phyloP scores from a whole-genome alignment of 441 rosid species.

The Kokia cookei region DNA sequence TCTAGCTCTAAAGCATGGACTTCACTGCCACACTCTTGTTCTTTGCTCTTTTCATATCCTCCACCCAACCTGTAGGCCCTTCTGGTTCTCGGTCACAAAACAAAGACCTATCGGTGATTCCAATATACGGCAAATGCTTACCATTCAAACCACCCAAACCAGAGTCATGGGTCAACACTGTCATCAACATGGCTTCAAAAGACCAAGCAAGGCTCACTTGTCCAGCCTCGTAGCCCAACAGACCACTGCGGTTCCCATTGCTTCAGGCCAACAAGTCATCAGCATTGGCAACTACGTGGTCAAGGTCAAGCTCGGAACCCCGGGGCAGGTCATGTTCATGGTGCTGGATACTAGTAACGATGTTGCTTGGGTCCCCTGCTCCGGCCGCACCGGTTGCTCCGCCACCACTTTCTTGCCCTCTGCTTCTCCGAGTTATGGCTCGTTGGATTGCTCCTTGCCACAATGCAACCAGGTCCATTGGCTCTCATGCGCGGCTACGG shows the following conservation, averaged over 20 bases:
- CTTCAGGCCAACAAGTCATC: slow-evolving; percentile 32
- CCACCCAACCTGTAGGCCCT: slow-evolving; percentile 26
- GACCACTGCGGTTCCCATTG: slow-evolving; percentile 43
- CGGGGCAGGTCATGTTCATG: slow-evolving; percentile 73
- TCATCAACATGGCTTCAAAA: slow-evolving; percentile 48
- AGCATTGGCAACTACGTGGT: slow-evolving; percentile 43
- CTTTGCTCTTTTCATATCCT: slow-evolving; percentile 28
- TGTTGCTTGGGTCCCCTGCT: slow-evolving; percentile 74
- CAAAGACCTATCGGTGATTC: slow-evolving; percentile 42
- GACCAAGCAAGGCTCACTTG: slow-evolving; percentile 43
- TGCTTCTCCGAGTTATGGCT: slow-evolving; percentile 47
- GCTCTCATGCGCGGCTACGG: slow-evolving; percentile 52
- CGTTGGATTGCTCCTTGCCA: slow-evolving; percentile 59
- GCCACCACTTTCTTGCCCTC: slow-evolving; percentile 39
- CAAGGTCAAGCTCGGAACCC: slow-evolving; percentile 65
- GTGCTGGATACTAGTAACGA: slow-evolving; percentile 79
- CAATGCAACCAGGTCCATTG: slow-evolving; percentile 65
- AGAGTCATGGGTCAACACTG: slow-evolving; percentile 35
- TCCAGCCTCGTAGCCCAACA: slow-evolving; percentile 30
- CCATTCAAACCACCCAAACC: slow-evolving; percentile 46
- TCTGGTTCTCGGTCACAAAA: slow-evolving; percentile 25
- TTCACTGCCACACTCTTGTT: slow-evolving; percentile 18
- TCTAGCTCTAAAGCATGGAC: slow-evolving; percentile 28
- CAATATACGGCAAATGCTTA: slow-evolving; percentile 55
- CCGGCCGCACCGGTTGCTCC: slow-evolving; percentile 67